Evolutionary conservation across 2,329 filamentous ascomycete genomes (phyloP).

Genomic region (Fusarium austroafricanum): DNA sequence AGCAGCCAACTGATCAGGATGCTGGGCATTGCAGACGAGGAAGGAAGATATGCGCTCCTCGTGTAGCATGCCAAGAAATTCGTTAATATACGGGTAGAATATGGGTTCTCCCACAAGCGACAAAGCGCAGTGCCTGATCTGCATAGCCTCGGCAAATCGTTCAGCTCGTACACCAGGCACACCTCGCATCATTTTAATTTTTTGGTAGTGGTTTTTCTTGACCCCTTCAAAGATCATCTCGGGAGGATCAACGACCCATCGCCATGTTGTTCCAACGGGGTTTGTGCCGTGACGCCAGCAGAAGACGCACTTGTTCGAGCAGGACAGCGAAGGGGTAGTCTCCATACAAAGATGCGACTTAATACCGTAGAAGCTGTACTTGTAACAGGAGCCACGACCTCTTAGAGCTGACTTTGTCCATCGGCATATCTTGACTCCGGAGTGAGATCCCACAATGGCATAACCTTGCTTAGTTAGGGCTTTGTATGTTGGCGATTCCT

Average conservation of each 20-base stretch:
- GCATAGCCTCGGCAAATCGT: constrained; percentile 91
- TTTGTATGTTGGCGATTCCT: constrained; percentile 86
- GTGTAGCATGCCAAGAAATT: constrained; percentile 87
- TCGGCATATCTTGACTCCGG: constrained; percentile 95
- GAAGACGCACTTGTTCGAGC: constrained; percentile 98
- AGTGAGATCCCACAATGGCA: constrained; percentile 93
- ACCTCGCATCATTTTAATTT: constrained; percentile 96
- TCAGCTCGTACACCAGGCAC: constrained; percentile 93
- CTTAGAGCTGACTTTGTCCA: constrained; percentile 98
- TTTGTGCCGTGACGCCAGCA: constrained; percentile 99
- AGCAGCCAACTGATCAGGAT: constrained; percentile 87
- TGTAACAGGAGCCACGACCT: constrained; percentile 95
- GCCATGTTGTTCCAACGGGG: constrained; percentile 95
- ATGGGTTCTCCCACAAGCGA: constrained; percentile 97
- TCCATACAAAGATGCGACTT: constrained; percentile 98
- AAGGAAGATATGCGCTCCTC: constrained; percentile 90
- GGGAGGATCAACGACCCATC: constrained; percentile 93
- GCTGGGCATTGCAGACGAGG: constrained; percentile 96
- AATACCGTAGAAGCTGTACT: constrained; percentile 97
- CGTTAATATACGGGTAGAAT: constrained; percentile 98
- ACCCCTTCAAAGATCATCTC: constrained; percentile 91
- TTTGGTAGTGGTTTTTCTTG: constrained; percentile 92
- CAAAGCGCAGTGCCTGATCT: constrained; percentile 91
- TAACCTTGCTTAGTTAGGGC: constrained; percentile 97
- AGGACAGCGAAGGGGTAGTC: constrained; percentile 93